Conservation (phyloP, 257 asterid genomes). For the Schizonepeta tenuifolia region DNA sequence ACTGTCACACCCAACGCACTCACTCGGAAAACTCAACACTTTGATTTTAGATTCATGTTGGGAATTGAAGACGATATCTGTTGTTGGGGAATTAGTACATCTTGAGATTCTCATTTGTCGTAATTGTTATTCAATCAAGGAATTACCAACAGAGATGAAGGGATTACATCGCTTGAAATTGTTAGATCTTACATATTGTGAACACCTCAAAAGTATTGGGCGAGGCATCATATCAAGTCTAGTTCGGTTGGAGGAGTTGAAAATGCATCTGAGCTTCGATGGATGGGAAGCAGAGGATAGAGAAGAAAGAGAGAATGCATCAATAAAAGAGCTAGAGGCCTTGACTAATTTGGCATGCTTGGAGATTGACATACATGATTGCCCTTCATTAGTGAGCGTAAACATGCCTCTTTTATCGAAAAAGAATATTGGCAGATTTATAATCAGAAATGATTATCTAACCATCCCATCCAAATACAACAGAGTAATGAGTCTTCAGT, state of each 20-base stretch:
- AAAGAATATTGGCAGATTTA: no score
- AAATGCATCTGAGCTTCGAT: background rate
- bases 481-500: no score
- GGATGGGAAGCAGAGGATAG: background rate
- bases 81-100: constrained; percentile 3
- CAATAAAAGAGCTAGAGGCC: no score
- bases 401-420: no score
- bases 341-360: no score
- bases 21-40: background rate
- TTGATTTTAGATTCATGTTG: background rate
- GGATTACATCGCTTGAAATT: background rate
- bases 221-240: constrained; percentile 8
- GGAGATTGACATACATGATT: background rate
- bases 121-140: background rate
- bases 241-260: constrained; percentile 16
- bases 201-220: background rate
- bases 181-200: background rate
- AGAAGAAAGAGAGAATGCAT: no score
- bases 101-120: background rate
- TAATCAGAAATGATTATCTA: no score
- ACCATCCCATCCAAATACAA: no score
- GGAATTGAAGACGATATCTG: background rate
- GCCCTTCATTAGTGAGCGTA: no score
- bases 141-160: background rate
- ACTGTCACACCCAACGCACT: background rate